Conservation (phyloP, 805 yeast genomes). For the Candida hispaniensis region DNA sequence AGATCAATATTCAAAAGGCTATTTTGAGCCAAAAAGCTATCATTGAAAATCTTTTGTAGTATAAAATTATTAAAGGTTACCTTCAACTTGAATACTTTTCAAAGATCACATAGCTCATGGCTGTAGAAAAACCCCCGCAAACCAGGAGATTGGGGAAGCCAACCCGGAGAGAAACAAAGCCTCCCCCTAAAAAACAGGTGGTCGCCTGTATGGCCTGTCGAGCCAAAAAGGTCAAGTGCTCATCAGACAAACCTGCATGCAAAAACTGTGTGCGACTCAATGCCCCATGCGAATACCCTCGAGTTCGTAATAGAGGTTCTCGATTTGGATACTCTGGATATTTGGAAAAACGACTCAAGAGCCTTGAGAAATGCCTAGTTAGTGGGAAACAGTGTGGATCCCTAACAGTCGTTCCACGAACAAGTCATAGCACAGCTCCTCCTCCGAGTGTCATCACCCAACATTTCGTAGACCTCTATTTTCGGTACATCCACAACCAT, state of each 20-base stretch:
- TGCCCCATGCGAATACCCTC: constrained; percentile 29
- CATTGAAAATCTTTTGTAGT: no score
- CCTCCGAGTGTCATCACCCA: constrained; percentile 15
- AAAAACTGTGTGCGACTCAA: constrained; percentile 28
- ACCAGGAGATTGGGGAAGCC: no score
- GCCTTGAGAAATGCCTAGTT: constrained; percentile 18
- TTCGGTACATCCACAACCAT: constrained; percentile 28
- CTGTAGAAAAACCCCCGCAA: constrained; percentile 13
- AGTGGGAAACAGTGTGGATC: no score
- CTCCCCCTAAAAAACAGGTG: constrained; percentile 27
- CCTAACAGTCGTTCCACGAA: constrained; percentile 5
- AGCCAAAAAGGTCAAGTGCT: constrained; percentile 31
- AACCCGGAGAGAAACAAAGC: no score
- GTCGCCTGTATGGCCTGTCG: constrained; percentile 30
- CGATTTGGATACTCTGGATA: constrained; percentile 29
- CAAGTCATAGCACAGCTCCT: constrained; percentile 1
- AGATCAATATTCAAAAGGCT: no score
- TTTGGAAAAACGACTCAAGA: constrained; percentile 22
- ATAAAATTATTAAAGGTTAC: no score
- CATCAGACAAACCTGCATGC: constrained; percentile 32
- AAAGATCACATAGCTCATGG: no score
- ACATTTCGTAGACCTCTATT: constrained; percentile 29
- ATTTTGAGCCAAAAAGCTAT: no score
- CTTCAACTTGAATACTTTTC: no score
- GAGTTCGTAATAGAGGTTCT: constrained; percentile 30